These are phyloP conservation scores for Bipolaris gigantea DNA, from an alignment of 2,329 filamentous ascomycete genomes.

Conservation along the genomic window DNA sequence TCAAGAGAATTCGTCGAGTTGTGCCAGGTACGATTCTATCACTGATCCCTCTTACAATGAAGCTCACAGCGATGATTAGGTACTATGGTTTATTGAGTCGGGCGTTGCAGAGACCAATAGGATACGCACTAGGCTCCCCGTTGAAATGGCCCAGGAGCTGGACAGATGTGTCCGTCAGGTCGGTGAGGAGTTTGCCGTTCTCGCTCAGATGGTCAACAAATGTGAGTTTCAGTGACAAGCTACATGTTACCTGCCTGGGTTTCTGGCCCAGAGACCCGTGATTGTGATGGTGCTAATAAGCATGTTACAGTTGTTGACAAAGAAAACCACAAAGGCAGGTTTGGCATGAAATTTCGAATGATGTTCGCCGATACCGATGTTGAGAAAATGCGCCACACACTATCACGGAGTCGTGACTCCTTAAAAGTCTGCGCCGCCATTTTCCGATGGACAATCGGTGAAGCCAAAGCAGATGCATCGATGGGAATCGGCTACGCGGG, in stretches of 20 bases:
- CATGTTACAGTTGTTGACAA: conserved; percentile 58
- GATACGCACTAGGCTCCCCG: conserved; percentile 56
- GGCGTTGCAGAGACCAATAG: conserved; percentile 56
- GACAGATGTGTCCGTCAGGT: conserved; percentile 65
- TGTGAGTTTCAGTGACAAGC: conserved; percentile 10
- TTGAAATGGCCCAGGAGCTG: conserved; percentile 65
- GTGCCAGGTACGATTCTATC: conserved; percentile 1
- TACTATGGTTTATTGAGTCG: conserved; percentile 69
- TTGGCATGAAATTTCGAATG: conserved; percentile 65
- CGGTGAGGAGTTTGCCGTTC: conserved; percentile 62
- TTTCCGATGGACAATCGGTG: conserved; percentile 66
- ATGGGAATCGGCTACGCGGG: conserved; percentile 69
- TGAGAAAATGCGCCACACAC: conserved; percentile 59
- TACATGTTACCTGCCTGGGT: not conserved
- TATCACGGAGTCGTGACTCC: conserved; percentile 62
- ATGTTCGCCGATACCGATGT: conserved; percentile 59
- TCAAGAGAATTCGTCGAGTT: conserved; percentile 69
- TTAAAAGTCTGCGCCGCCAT: conserved; percentile 65
- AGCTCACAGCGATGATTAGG: conserved; percentile 51
- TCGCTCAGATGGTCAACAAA: conserved; percentile 65
- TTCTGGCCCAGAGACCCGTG: not conserved
- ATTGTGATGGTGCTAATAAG: not conserved
- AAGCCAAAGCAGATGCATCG: conserved; percentile 60
- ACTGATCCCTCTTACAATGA: not conserved
- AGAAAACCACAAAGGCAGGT: conserved; percentile 60